Evolutionary conservation across 2,329 filamentous ascomycete species (phyloP).

Genomic region (Scopulariopsis brevicaulis): DNA sequence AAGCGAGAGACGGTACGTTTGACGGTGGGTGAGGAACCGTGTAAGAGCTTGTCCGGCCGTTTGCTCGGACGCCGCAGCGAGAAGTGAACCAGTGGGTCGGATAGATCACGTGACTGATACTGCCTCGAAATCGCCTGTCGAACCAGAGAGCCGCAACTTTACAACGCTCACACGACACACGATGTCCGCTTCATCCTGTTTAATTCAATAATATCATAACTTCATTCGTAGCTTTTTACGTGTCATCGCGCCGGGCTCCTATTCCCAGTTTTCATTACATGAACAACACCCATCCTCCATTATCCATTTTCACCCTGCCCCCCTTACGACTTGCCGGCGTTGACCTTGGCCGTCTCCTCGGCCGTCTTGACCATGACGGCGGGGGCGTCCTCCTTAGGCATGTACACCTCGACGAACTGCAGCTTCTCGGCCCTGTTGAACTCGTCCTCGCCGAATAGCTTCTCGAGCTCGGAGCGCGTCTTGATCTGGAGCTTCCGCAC

Average conservation of each 20-base stretch:
- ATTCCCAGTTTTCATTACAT: background rate
- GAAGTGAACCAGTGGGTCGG: background rate
- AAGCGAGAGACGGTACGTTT: background rate
- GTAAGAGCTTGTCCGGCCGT: background rate
- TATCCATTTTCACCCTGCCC: background rate
- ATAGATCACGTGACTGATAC: background rate
- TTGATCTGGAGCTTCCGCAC: slow-evolving; percentile 52
- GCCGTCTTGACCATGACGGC: slow-evolving; percentile 58
- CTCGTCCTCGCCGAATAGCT: slow-evolving; percentile 49
- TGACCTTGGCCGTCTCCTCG: slow-evolving; percentile 57
- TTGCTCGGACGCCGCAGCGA: background rate
- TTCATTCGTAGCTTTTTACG: background rate
- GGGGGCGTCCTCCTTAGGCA: slow-evolving; percentile 71
- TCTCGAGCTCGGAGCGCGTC: slow-evolving; percentile 56
- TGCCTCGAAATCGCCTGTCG: background rate
- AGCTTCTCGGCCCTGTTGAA: slow-evolving; percentile 47
- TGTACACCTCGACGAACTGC: slow-evolving; percentile 72
- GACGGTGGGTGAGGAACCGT: background rate
- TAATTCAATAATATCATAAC: background rate
- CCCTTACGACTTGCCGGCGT: slow-evolving; percentile 27
- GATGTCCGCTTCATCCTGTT: background rate
- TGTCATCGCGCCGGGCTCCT: background rate
- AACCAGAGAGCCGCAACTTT: too few species aligned
- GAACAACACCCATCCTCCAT: background rate
- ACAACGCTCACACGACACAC: background rate